phyloP scores from a whole-genome alignment of 73 alveolate species.

The Paramecium sonneborni region DNA sequence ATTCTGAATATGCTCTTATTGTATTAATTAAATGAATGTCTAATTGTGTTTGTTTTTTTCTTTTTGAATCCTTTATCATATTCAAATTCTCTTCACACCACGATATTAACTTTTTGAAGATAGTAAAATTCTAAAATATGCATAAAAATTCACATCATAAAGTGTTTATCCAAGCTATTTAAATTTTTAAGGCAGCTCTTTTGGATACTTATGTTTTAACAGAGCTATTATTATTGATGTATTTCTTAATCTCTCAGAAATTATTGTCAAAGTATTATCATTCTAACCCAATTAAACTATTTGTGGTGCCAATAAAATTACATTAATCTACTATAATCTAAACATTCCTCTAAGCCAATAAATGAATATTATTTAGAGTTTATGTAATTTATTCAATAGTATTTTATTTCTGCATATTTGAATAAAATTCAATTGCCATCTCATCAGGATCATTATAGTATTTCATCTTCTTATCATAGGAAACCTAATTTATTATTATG shows the following conservation, averaged over 20 bases:
- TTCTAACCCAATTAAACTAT: background rate
- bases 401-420: background rate
- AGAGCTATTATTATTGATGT: background rate
- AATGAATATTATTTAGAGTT: background rate
- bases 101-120: background rate
- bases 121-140: background rate
- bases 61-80: background rate
- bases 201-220: background rate
- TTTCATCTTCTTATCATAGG: background rate
- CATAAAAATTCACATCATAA: background rate
- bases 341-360: background rate
- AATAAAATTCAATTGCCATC: background rate
- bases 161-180: background rate
- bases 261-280: background rate
- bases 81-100: background rate
- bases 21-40: background rate
- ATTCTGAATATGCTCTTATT: background rate
- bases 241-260: slow-evolving; percentile 15
- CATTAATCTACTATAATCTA: background rate
- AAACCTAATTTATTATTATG: background rate
- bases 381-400: background rate
- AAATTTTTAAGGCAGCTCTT: background rate
- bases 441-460: background rate
- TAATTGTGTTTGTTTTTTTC: background rate
- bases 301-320: background rate